Conservation (phyloP, 805 yeast genomes). For the Komagataella ulmi region DNA sequence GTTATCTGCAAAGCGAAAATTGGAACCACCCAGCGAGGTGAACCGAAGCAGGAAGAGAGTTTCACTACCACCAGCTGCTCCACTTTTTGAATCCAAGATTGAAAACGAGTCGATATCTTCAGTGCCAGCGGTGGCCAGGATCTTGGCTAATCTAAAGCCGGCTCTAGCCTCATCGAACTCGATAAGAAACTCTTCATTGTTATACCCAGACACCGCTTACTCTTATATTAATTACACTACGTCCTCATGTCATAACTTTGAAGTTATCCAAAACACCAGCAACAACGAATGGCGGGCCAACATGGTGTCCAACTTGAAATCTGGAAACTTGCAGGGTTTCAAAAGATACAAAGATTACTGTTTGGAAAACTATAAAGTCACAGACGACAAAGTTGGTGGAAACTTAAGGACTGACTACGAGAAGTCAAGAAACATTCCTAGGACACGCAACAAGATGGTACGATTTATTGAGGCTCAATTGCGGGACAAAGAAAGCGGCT, state of each 20-base stretch:
- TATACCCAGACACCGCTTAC: constrained; percentile 23
- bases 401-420: constrained; percentile 2
- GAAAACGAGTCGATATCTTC: not conserved
- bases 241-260: constrained; percentile 9
- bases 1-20: not conserved
- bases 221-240: constrained; percentile 12
- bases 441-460: constrained; percentile 7
- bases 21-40: not conserved
- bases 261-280: constrained; percentile 21
- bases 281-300: constrained; percentile 31
- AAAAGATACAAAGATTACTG: constrained; percentile 24
- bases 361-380: constrained; percentile 4
- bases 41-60: not conserved
- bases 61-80: not conserved
- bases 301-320: constrained; percentile 25
- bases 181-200: constrained; percentile 10
- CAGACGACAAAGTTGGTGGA: constrained; percentile 1
- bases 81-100: not conserved
- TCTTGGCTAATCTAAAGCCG: not conserved
- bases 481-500: constrained; percentile 3
- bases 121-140: not conserved
- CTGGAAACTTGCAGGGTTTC: constrained; percentile 24
- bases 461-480: constrained; percentile 13
- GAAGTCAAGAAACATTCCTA: not conserved
- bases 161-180: not conserved